These are phyloP conservation scores for Saccharomycopsis olivae DNA, from an alignment of 805 yeast species.

Conservation along the genomic window DNA sequence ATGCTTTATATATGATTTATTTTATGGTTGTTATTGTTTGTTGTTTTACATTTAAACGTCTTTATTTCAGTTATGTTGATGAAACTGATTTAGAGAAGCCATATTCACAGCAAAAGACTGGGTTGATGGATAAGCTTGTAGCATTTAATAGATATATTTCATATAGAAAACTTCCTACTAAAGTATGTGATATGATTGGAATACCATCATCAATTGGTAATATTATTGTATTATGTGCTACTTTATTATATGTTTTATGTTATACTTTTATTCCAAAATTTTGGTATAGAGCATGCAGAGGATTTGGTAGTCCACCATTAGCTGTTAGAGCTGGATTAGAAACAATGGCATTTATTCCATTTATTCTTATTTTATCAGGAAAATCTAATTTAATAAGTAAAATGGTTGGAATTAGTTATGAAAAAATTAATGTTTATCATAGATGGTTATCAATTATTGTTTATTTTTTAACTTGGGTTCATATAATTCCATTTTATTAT, in stretches of 20 bases:
- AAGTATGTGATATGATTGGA: conserved; percentile 28
- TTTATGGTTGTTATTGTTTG: conserved; percentile 2
- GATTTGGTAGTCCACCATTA: conserved; percentile 51
- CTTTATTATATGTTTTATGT: conserved; percentile 26
- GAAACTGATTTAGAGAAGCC: neutral
- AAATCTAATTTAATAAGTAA: conserved; percentile 39
- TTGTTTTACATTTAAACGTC: conserved; percentile 4
- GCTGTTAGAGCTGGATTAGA: conserved; percentile 43
- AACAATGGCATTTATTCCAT: conserved; percentile 41
- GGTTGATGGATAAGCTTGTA: conserved; percentile 18
- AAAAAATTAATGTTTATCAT: conserved; percentile 41
- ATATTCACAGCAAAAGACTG: neutral
- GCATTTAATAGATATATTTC: conserved; percentile 26
- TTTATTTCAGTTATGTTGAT: conserved; percentile 1
- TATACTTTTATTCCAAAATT: conserved; percentile 34
- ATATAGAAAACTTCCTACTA: conserved; percentile 26
- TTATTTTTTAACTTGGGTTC: conserved; percentile 31
- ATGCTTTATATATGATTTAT: conserved; percentile 4
- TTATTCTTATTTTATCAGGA: conserved; percentile 39
- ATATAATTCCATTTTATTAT: conserved; percentile 38
- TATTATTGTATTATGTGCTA: conserved; percentile 25
- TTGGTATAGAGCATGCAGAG: conserved; percentile 40
- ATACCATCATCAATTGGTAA: conserved; percentile 29
- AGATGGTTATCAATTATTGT: conserved; percentile 35
- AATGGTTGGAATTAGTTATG: conserved; percentile 45